Evolutionary conservation across 257 asterid genomes (phyloP), one percentile per base, ranked within the genome.

Genomic region (Penstemon newberryi): DNA sequence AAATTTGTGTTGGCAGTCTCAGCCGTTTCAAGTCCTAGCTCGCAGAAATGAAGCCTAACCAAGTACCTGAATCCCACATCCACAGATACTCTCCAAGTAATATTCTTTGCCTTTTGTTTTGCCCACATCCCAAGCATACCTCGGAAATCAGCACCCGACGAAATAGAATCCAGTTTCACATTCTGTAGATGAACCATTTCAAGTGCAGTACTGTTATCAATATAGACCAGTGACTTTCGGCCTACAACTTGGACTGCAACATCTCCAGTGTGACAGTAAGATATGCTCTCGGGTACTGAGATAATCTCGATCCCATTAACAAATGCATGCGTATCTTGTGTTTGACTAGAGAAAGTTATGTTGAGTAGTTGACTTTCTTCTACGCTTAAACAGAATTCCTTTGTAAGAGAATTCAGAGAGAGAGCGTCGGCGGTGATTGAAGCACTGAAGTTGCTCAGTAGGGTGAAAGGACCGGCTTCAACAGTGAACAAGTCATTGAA

Each of bases 41-140:
- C 78, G 37, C 58, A 59, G 79, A 87, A 82, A 75, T 87, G 87
- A 70, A 87, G 78, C 79, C 93, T 82, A 0, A 86, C 80, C 84
- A 84, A 72, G 61, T 86, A 84, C 61, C 85, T 75, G 65, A 86
- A 87, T 51, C 94, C 94, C 71, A 80, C 82, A 77, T 84, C 84
- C 69, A 84, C 85, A 45, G 83, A 70, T 66, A 77, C 69, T 61
- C 57, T 67, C 84, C 82, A 82, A 9, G 75, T 75, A 41, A 74
- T 67, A 39, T 66, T 70, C 56, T 49, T 74, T 56, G 51, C 72
- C 60, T 74, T 53, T 69, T 55, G n/a, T 65, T 65, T 38, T 63
- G 66, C 80, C 91, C 84, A 85, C 53, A 68, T 76, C 53, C 89
- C 77, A 72, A 77, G 69, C 79, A 66, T 66, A 37, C 63, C 75